Conservation (phyloP, 2,329 filamentous ascomycete genomes). For the Trichoderma breve region DNA sequence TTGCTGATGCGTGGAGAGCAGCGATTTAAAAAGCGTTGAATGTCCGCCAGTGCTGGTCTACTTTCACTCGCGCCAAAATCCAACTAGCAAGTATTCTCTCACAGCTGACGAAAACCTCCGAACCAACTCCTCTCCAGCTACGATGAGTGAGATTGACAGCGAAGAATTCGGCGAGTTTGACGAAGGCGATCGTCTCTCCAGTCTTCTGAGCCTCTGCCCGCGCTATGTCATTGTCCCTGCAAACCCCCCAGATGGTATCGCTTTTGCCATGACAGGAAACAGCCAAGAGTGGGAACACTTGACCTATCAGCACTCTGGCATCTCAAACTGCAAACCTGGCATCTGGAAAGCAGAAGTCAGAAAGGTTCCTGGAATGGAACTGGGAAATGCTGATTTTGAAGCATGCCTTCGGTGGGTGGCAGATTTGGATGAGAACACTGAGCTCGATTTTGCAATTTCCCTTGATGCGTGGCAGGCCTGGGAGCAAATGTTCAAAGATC, state of each 20-base stretch:
- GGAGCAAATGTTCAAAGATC: slow-evolving; percentile 8
- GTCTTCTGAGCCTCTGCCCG: slow-evolving; percentile 5
- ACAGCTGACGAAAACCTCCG: not conserved
- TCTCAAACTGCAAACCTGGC: slow-evolving; percentile 18
- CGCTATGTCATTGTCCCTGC: slow-evolving; percentile 4
- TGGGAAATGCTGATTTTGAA: not conserved
- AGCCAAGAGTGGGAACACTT: not conserved
- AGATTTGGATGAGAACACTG: not conserved
- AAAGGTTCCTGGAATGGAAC: not conserved
- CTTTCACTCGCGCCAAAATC: not conserved
- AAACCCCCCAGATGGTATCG: not conserved
- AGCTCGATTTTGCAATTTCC: not conserved
- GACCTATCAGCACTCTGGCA: not conserved
- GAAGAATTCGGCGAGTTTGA: not conserved
- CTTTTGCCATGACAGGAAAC: not conserved
- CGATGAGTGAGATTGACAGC: not conserved
- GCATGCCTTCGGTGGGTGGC: slow-evolving; percentile 16
- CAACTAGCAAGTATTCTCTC: not conserved
- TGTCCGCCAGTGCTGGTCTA: not conserved
- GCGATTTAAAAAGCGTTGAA: not conserved
- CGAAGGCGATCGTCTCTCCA: not conserved
- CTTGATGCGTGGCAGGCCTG: slow-evolving; percentile 11
- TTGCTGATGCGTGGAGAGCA: not conserved
- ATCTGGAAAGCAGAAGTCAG: slow-evolving; percentile 13
- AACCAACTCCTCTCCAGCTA: not conserved